Evolutionary conservation across 1,139 yeast species (phyloP).

Genomic region (Suhomyces bolitotheri): DNA sequence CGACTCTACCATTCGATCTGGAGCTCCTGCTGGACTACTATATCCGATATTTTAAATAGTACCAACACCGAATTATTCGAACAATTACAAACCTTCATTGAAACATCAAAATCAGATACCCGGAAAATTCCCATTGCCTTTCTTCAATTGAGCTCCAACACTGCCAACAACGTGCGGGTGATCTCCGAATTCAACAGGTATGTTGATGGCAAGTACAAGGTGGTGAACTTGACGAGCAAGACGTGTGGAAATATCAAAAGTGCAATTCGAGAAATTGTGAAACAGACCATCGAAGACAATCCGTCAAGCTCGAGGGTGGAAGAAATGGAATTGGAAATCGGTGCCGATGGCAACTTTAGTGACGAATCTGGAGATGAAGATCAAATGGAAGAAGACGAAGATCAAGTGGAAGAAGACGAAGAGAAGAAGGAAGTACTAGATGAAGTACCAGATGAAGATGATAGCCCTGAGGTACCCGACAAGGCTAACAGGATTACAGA

Average conservation of each 20-base stretch:
- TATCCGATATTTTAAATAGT: conserved; percentile 37
- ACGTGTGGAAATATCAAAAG: conserved; percentile 44
- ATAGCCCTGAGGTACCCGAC: background rate
- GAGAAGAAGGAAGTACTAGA: conserved; percentile 14
- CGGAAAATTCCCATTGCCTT: conserved; percentile 43
- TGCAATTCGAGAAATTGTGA: conserved; percentile 39
- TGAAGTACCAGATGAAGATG: conserved; percentile 1
- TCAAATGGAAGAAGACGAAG: conserved; percentile 15
- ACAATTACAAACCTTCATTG: conserved; percentile 32
- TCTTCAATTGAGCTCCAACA: conserved; percentile 55
- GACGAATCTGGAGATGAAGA: conserved; percentile 16
- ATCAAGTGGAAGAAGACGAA: conserved; percentile 12
- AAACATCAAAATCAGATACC: conserved; percentile 4
- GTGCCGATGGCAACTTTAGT: conserved; percentile 12
- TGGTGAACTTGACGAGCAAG: conserved; percentile 44
- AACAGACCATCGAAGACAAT: conserved; percentile 25
- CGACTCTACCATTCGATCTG: conserved; percentile 40
- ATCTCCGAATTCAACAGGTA: conserved; percentile 41
- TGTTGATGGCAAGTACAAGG: conserved; percentile 23
- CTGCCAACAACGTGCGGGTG: conserved; percentile 55
- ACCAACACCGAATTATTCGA: conserved; percentile 42
- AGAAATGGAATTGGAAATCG: conserved; percentile 13
- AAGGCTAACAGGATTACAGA: background rate
- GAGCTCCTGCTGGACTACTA: conserved; percentile 38
- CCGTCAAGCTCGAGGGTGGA: conserved; percentile 10